These are phyloP conservation scores for Fraxinus platypoda DNA, from an alignment of 305 asterid species.

Conservation along the genomic window DNA sequence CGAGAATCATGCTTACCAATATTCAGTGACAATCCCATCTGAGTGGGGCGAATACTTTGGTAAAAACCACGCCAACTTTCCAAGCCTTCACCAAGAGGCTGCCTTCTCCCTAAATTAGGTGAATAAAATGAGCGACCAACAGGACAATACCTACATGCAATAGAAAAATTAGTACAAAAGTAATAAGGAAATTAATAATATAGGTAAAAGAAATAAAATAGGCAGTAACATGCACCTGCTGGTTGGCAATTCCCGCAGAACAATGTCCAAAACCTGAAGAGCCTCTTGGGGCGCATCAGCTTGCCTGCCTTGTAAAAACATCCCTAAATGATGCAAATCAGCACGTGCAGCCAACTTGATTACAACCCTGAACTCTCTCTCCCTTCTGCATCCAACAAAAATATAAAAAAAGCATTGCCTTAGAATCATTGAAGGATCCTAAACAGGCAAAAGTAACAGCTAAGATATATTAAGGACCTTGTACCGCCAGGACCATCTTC, in stretches of 20 bases:
- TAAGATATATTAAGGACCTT: conserved; percentile 37
- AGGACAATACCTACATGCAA: conserved; percentile 59
- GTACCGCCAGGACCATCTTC: conserved; percentile 68
- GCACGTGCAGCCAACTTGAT: conserved; percentile 94
- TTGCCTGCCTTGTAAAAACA: conserved; percentile 88
- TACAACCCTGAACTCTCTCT: conserved; percentile 76
- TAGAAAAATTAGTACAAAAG: neutral
- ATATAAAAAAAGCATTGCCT: conserved; percentile 5
- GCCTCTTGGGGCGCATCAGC: conserved; percentile 99
- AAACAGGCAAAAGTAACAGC: neutral
- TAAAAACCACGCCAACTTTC: conserved; percentile 99
- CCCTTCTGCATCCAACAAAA: conserved; percentile 52
- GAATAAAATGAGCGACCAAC: conserved; percentile 92
- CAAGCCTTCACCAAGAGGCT: conserved; percentile 92
- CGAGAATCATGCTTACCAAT: conserved; percentile 54
- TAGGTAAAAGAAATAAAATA: neutral
- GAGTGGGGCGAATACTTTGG: conserved; percentile 98
- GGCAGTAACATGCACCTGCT: conserved; percentile 39
- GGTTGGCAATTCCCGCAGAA: conserved; percentile 89
- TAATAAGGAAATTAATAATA: neutral
- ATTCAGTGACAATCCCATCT: conserved; percentile 93
- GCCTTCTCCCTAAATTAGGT: conserved; percentile 72
- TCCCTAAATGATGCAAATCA: conserved; percentile 87
- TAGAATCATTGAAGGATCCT: neutral
- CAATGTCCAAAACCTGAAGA: conserved; percentile 95